Evolutionary conservation across 257 asterid genomes (phyloP).

Genomic region (Nicotiana sylvestris): DNA sequence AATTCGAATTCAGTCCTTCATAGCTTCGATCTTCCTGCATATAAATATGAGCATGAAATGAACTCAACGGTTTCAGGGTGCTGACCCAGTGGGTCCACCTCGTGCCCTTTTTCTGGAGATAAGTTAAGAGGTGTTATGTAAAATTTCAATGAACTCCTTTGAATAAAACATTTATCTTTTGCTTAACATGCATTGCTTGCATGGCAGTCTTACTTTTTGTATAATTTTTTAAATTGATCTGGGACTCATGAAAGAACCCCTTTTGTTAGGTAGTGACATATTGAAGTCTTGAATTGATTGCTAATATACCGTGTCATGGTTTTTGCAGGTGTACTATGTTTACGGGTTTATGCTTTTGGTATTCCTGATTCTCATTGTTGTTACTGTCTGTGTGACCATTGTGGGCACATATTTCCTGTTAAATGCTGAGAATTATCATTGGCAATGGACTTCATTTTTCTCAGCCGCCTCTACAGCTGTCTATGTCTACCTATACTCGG

Average conservation of each 20-base stretch:
- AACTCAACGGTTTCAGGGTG: background rate
- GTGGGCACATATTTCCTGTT: conserved; percentile 63
- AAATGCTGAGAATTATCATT: conserved; percentile 71
- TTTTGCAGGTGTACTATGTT: conserved; percentile 59
- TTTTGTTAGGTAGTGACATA: background rate
- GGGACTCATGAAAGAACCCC: background rate
- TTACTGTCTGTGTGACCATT: conserved; percentile 59
- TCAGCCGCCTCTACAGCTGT: conserved; percentile 61
- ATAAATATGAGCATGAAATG: conserved; percentile 1
- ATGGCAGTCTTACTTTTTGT: background rate
- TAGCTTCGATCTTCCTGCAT: background rate
- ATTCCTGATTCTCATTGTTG: conserved; percentile 56
- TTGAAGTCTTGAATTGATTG: background rate
- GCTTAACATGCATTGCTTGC: background rate
- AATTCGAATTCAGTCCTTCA: background rate
- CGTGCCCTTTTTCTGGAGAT: background rate
- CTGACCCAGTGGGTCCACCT: background rate
- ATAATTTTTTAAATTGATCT: background rate
- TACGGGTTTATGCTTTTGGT: conserved; percentile 70
- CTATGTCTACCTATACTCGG: conserved; percentile 55
- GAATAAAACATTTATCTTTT: background rate
- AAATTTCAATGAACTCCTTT: background rate
- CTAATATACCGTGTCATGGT: background rate
- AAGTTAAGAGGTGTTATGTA: background rate
- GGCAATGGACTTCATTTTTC: conserved; percentile 76